Base-by-base conservation (phyloP, 306 rosid genomes). In the Hippophae tibetana region DNA sequence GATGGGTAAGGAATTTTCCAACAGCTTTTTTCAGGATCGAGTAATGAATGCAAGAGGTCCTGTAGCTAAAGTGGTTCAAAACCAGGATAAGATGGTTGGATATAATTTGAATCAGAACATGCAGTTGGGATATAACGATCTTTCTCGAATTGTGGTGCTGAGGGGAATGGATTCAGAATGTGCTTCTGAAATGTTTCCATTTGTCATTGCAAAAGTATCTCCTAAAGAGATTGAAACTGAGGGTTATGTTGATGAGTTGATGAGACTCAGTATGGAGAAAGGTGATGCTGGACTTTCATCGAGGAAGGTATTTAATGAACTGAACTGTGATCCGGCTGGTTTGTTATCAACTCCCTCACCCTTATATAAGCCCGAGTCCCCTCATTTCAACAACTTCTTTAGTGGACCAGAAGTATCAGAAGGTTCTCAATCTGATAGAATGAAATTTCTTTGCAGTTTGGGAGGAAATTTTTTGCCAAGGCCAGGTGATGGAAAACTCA, bases 401-500 rank as follows among this genome's bases (percentile, higher is more conserved):
- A 68, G 64, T 41, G 77, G 81, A 54, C 75, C 72, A 12, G 82
- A 75, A 61, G 64, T 38, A 26, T 62, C 55, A 5, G 84, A 81
- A 53, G 78, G 69, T 71, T 68, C 76, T 60, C 67, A 52, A 25
- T 69, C 79, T 42, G 74, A 77, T 62, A 86, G 79, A 69, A 72
- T 83, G 71, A 83, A 83, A 65, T 61, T 83, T 66, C 87, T 86
- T 8, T 86, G 95, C 75, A 86, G 95, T 67, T 86, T 70, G 57
- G 87, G 90, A 26, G 95, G 95, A 43, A 83, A 74, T 75, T 72
- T 86, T 65, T 70, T 86, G 61, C 95, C 84, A 5, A 72, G 95
- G 78, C 95, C 95, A 5, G 57, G 90, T 11, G 90, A 86, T 65
- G 87, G 80, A 56, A 86, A 75, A 63, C 87, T 83, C 66, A 83